phyloP scores from a whole-genome alignment of 768 basidiomycete species.

The Phylloporus scabripes region DNA sequence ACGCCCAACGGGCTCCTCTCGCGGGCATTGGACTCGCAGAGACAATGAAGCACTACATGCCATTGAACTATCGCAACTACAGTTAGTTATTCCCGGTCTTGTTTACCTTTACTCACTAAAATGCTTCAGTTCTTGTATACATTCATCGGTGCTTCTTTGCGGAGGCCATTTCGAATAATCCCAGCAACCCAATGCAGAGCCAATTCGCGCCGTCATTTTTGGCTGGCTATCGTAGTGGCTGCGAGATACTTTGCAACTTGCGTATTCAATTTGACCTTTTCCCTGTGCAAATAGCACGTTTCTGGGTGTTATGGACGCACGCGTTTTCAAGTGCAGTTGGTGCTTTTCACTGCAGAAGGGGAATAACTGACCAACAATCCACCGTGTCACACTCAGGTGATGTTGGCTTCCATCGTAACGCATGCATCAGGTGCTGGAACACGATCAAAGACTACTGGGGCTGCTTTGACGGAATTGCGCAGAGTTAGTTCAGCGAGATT shows the following conservation, averaged over 20 bases:
- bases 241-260: conserved; percentile 47
- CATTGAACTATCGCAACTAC: conserved; percentile 63
- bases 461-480: conserved; percentile 62
- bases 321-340: conserved; percentile 60
- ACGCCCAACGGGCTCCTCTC: conserved; percentile 48
- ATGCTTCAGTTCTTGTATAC: conserved; percentile 53
- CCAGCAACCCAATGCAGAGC: conserved; percentile 63
- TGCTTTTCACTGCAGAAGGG: conserved; percentile 3
- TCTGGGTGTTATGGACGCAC: conserved; percentile 73
- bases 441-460: conserved; percentile 61
- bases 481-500: conserved; percentile 12
- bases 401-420: conserved; percentile 74
- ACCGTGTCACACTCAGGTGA: conserved; percentile 42
- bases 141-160: conserved; percentile 76
- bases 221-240: conserved; percentile 63
- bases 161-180: conserved; percentile 59
- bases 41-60: conserved; percentile 74
- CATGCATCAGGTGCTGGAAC: conserved; percentile 43
- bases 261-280: conserved; percentile 45
- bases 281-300: conserved; percentile 54
- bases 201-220: conserved; percentile 63
- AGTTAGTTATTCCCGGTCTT: conserved; percentile 37
- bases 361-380: conserved; percentile 1
- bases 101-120: background rate
- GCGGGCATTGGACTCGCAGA: conserved; percentile 47